These are phyloP conservation scores for Fusarium pseudoanthophilum DNA, from an alignment of 2,329 filamentous ascomycete species.

Conservation along the genomic window DNA sequence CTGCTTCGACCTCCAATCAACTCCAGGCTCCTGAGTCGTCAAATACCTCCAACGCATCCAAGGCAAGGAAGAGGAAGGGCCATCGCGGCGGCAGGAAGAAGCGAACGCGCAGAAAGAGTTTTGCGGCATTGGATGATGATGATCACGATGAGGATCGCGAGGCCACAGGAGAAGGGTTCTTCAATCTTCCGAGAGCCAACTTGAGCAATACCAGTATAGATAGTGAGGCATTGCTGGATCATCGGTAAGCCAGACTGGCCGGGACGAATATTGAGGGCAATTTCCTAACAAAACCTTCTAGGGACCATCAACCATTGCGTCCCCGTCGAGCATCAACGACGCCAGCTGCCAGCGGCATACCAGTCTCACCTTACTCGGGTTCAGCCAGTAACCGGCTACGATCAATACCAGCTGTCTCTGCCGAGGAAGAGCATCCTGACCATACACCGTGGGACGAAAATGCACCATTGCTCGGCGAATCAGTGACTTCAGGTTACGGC, in stretches of 20 bases:
- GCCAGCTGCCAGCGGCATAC: constrained; percentile 46
- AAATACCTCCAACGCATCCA: constrained; percentile 32
- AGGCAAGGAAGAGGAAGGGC: constrained; percentile 72
- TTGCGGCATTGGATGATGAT: constrained; percentile 72
- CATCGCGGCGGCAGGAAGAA: constrained; percentile 84
- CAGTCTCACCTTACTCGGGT: constrained; percentile 48
- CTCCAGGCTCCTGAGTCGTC: constrained; percentile 26
- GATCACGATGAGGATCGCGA: constrained; percentile 54
- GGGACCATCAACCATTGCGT: constrained; percentile 70
- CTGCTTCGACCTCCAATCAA: constrained; percentile 22
- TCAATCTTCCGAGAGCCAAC: constrained; percentile 64
- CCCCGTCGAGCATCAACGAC: constrained; percentile 69
- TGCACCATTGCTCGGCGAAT: constrained; percentile 63
- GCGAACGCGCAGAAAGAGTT: constrained; percentile 80
- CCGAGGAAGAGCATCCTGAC: constrained; percentile 61
- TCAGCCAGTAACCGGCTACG: constrained; percentile 50
- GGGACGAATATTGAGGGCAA: background rate
- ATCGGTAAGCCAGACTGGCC: constrained; percentile 67
- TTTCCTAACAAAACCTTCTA: constrained; percentile 41
- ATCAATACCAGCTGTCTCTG: constrained; percentile 50
- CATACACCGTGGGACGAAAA: constrained; percentile 59
- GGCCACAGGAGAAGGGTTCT: constrained; percentile 57
- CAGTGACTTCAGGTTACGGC: constrained; percentile 55
- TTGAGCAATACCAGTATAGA: constrained; percentile 88
- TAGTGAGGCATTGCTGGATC: constrained; percentile 87